Conservation (phyloP, 768 basidiomycete genomes). For the Cystofilobasidium macerans region DNA sequence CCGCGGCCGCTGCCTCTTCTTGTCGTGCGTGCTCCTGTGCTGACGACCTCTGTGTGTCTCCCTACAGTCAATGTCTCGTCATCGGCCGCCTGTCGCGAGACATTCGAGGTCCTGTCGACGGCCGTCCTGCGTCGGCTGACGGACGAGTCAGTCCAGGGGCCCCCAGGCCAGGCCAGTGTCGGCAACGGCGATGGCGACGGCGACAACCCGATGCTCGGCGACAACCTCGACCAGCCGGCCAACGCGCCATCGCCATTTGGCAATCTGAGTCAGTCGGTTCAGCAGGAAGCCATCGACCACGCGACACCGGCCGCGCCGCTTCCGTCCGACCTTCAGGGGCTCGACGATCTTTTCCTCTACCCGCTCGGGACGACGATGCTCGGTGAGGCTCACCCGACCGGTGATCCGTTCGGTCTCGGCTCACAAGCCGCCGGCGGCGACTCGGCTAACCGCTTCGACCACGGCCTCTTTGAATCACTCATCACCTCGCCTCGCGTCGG, state of each 20-base stretch:
- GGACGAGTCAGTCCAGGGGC: conserved; percentile 20
- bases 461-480: conserved; percentile 15
- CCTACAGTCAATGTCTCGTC: conserved; percentile 29
- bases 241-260: not conserved
- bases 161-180: not conserved
- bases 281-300: not conserved
- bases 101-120: conserved; percentile 30
- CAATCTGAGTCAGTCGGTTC: not conserved
- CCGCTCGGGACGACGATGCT: conserved; percentile 28
- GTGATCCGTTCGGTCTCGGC: conserved; percentile 11
- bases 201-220: not conserved
- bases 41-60: not conserved
- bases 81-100: conserved; percentile 28
- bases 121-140: conserved; percentile 28
- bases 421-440: not conserved
- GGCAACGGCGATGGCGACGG: conserved; percentile 2
- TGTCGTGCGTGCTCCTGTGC: conserved; percentile 30
- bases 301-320: conserved; percentile 21
- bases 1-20: conserved; percentile 29
- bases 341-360: conserved; percentile 39
- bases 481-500: conserved; percentile 20
- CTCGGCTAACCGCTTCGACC: conserved; percentile 11
- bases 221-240: not conserved
- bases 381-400: conserved; percentile 6
- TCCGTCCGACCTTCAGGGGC: conserved; percentile 36